Evolutionary conservation across 2,329 filamentous ascomycete species (phyloP).

Genomic region (Rhinocladiella similis): DNA sequence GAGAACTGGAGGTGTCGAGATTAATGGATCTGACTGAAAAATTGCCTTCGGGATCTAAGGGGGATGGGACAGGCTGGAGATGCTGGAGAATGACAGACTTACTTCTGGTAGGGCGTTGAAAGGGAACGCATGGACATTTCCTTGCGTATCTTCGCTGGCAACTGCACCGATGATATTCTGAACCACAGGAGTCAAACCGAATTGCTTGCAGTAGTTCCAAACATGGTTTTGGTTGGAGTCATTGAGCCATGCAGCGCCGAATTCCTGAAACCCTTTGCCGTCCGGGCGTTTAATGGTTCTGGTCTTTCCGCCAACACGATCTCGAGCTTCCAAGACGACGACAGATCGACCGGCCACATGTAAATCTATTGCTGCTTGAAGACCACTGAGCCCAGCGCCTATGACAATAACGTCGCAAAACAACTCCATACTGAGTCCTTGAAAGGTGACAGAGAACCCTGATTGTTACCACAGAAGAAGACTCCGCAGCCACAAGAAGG

Average conservation of each 20-base stretch:
- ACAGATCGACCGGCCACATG: slow-evolving; percentile 33
- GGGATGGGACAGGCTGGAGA: not conserved
- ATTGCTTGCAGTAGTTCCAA: slow-evolving; percentile 29
- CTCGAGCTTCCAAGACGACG: slow-evolving; percentile 41
- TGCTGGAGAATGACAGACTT: slow-evolving; percentile 11
- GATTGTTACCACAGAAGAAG: too few relatives aligned
- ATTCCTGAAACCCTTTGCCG: slow-evolving; percentile 41
- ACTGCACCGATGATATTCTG: slow-evolving; percentile 34
- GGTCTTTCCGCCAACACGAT: slow-evolving; percentile 45
- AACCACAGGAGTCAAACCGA: slow-evolving; percentile 32
- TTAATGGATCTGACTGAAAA: too few relatives aligned
- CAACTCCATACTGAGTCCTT: too few relatives aligned
- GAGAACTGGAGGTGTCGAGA: not conserved
- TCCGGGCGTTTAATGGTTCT: slow-evolving; percentile 29
- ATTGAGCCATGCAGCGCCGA: slow-evolving; percentile 40
- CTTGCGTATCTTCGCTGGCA: slow-evolving; percentile 32
- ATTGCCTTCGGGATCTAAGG: too few relatives aligned
- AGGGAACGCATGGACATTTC: slow-evolving; percentile 44
- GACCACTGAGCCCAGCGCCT: slow-evolving; percentile 41
- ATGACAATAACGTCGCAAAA: slow-evolving; percentile 35
- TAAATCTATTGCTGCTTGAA: slow-evolving; percentile 35
- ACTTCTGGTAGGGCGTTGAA: slow-evolving; percentile 32
- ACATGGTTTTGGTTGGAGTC: slow-evolving; percentile 37
- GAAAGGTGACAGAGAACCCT: too few relatives aligned
- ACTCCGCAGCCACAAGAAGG: too few relatives aligned